These are phyloP conservation scores for Coniosporium apollinis DNA, from an alignment of 495 filamentous ascomycete genomes.

Conservation along the genomic window DNA sequence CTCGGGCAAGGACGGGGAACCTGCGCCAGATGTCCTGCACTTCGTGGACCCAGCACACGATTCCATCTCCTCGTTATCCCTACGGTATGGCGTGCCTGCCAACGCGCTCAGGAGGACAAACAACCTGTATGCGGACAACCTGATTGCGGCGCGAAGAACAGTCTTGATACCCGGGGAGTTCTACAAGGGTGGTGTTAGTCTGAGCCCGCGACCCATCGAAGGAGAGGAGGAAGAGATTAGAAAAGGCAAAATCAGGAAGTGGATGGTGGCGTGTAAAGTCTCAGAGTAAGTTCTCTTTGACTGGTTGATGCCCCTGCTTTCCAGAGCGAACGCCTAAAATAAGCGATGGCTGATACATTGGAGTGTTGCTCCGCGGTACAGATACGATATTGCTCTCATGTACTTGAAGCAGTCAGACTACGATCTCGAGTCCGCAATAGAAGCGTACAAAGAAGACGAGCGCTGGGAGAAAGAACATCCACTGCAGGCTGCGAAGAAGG, in stretches of 20 bases:
- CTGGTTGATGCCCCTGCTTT: background rate
- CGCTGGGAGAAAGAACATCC: constrained; percentile 56
- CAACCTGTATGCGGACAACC: constrained; percentile 43
- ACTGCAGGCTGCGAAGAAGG: constrained; percentile 26
- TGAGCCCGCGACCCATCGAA: constrained; percentile 48
- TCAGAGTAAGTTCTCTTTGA: constrained; percentile 32
- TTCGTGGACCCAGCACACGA: constrained; percentile 47
- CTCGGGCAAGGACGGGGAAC: constrained; percentile 12
- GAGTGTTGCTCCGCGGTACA: constrained; percentile 22
- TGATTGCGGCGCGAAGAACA: constrained; percentile 46
- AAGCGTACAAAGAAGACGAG: constrained; percentile 47
- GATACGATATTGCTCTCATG: constrained; percentile 52
- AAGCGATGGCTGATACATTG: too few relatives aligned
- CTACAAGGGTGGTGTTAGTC: constrained; percentile 43
- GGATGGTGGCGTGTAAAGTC: constrained; percentile 55
- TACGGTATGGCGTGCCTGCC: constrained; percentile 48
- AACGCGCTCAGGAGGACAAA: constrained; percentile 40
- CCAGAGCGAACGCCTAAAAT: background rate
- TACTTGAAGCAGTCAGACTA: constrained; percentile 52
- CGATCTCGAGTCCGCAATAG: constrained; percentile 42
- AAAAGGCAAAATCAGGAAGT: constrained; percentile 48
- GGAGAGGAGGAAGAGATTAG: constrained; percentile 50
- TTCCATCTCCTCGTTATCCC: constrained; percentile 43
- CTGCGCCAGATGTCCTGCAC: constrained; percentile 43
- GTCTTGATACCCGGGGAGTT: constrained; percentile 49